Evolutionary conservation across 352 stramenopile species (phyloP).

Genomic region (Phytophthora meadii): DNA sequence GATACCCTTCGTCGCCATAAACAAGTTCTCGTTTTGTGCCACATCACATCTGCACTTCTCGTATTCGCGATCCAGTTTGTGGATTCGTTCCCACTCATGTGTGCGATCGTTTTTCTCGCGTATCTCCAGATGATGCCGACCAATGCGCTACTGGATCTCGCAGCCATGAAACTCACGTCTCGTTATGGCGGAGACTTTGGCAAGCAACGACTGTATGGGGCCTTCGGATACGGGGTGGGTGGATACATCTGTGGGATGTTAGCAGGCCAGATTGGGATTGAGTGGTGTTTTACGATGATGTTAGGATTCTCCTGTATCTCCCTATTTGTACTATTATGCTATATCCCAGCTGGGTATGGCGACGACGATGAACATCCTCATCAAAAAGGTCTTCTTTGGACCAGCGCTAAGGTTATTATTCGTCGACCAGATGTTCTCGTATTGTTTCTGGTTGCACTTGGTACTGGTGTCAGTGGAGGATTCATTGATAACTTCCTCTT

Average conservation of each 20-base stretch:
- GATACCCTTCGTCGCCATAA: constrained; percentile 51
- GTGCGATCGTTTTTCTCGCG: constrained; percentile 36
- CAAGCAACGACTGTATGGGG: constrained; percentile 63
- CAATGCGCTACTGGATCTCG: constrained; percentile 56
- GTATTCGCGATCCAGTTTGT: constrained; percentile 53
- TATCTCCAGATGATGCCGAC: constrained; percentile 52
- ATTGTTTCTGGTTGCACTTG: constrained; percentile 50
- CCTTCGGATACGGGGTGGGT: constrained; percentile 56
- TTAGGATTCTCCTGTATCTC: constrained; percentile 46
- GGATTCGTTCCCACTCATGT: constrained; percentile 41
- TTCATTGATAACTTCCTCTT: constrained; percentile 64
- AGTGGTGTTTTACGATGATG: constrained; percentile 59
- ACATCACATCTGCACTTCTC: constrained; percentile 43
- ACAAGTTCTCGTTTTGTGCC: constrained; percentile 50
- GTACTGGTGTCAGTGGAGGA: constrained; percentile 59
- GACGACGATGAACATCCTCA: constrained; percentile 15
- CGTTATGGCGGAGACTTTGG: constrained; percentile 59
- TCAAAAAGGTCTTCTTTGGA: constrained; percentile 36
- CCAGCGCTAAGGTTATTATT: constrained; percentile 34
- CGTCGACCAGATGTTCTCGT: constrained; percentile 40
- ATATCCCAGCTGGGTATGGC: constrained; percentile 39
- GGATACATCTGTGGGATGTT: constrained; percentile 56
- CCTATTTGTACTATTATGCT: constrained; percentile 43
- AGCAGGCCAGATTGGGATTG: constrained; percentile 46
- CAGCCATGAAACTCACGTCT: constrained; percentile 52